Percentiles rank a stretch among this genome's conserved stretches.
These are phyloP conservation scores for Hyphopichia wangnamkhiaoensis DNA, from an alignment of 1,139 yeast genomes.

Conservation along the genomic window DNA sequence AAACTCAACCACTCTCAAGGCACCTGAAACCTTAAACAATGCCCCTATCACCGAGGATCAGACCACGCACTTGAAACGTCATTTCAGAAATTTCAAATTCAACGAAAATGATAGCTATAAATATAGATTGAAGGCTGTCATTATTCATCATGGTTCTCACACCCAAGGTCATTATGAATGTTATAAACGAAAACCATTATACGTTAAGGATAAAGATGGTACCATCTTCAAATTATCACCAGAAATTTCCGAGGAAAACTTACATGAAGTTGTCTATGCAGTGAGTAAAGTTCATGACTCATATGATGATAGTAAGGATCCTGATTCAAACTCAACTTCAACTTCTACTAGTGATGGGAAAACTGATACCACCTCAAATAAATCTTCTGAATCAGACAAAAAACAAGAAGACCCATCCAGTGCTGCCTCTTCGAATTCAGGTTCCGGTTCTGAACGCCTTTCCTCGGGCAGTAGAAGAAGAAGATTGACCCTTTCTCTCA, in stretches of 20 bases:
- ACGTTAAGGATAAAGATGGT: constrained; percentile 52
- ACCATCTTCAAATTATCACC: constrained; percentile 51
- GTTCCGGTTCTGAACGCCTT: too few relatives aligned
- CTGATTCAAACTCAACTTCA: not conserved
- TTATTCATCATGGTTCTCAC: constrained; percentile 88
- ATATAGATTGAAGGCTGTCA: constrained; percentile 68
- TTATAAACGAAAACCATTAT: constrained; percentile 67
- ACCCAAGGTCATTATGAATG: constrained; percentile 89
- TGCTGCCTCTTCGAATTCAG: too few relatives aligned
- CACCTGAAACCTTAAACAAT: constrained; percentile 34
- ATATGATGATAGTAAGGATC: too few relatives aligned
- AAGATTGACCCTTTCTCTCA: constrained; percentile 3
- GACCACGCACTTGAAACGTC: constrained; percentile 37
- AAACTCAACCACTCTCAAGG: constrained; percentile 12
- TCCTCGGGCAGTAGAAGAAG: constrained; percentile 5
- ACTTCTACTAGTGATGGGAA: not conserved
- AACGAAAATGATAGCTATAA: constrained; percentile 47
- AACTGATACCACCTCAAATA: not conserved
- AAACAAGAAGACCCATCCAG: not conserved
- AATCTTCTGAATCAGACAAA: not conserved
- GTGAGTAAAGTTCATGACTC: constrained; percentile 1
- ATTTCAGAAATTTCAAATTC: constrained; percentile 43
- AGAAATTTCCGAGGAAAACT: constrained; percentile 25
- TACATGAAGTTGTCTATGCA: constrained; percentile 21
- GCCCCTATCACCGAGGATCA: constrained; percentile 45